Evolutionary conservation across 805 yeast species (phyloP).

Genomic region (Kodamaea kakaduensis): DNA sequence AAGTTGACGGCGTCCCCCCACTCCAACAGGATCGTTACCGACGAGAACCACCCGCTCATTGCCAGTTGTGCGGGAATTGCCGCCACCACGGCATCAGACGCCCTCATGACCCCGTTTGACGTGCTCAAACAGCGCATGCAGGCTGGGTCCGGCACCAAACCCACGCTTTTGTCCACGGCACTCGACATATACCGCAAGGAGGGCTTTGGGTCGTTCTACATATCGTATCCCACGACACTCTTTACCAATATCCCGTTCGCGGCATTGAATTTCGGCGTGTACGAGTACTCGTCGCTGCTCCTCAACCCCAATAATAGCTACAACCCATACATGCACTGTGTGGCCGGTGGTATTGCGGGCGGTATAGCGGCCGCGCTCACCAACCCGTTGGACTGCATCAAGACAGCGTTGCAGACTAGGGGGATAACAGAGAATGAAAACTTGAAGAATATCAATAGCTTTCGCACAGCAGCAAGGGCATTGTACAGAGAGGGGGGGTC

Average conservation of each 20-base stretch:
- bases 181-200: constrained; percentile 52
- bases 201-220: constrained; percentile 78
- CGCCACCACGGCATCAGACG: constrained; percentile 91
- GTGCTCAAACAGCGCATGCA: constrained; percentile 96
- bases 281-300: constrained; percentile 75
- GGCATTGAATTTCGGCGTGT: constrained; percentile 88
- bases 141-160: constrained; percentile 21
- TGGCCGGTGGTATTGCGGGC: constrained; percentile 91
- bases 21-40: constrained; percentile 47
- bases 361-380: constrained; percentile 93
- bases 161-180: constrained; percentile 35
- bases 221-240: constrained; percentile 91
- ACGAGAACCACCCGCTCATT: constrained; percentile 71
- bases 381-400: constrained; percentile 90
- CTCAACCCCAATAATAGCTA: constrained; percentile 75
- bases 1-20: constrained; percentile 28
- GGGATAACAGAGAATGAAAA: constrained; percentile 47
- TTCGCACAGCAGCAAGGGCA: constrained; percentile 65
- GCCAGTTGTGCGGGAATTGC: constrained; percentile 87
- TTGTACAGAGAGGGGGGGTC: constrained; percentile 59
- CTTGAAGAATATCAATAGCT: constrained; percentile 58
- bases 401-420: constrained; percentile 85
- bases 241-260: constrained; percentile 93
- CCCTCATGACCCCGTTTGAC: constrained; percentile 96
- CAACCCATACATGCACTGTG: constrained; percentile 88